Conservation (phyloP, 2,329 filamentous ascomycete species). For the Aspergillus ruber region DNA sequence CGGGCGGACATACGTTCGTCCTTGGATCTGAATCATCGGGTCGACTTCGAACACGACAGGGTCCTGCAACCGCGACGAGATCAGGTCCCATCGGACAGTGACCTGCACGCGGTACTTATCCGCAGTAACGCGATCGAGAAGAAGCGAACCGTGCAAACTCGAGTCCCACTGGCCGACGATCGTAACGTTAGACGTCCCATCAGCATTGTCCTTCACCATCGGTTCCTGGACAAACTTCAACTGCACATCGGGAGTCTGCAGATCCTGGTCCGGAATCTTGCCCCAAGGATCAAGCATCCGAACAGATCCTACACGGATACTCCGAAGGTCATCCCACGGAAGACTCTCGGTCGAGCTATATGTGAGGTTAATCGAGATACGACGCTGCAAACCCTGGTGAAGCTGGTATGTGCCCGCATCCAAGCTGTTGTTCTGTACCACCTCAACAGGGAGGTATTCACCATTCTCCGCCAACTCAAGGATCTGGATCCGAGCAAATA, state of each 20-base stretch:
- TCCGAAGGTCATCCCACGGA: conserved; percentile 78
- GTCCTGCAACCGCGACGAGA: conserved; percentile 74
- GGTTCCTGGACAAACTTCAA: conserved; percentile 74
- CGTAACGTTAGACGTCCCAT: conserved; percentile 81
- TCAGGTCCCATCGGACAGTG: conserved; percentile 77
- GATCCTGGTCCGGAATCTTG: conserved; percentile 72
- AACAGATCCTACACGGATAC: conserved; percentile 71
- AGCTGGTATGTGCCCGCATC: conserved; percentile 91
- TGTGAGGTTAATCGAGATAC: conserved; percentile 79
- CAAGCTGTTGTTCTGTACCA: conserved; percentile 74
- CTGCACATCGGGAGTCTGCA: conserved; percentile 64
- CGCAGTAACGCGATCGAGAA: conserved; percentile 88
- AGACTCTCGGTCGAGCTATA: conserved; percentile 84
- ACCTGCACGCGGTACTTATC: conserved; percentile 90
- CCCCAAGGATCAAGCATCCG: conserved; percentile 78
- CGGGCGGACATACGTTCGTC: conserved; percentile 76
- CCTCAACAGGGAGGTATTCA: conserved; percentile 86
- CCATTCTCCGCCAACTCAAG: conserved; percentile 88
- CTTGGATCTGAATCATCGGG: conserved; percentile 74
- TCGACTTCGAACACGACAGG: conserved; percentile 83
- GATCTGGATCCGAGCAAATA: conserved; percentile 81
- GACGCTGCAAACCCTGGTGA: conserved; percentile 86
- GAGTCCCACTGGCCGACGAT: conserved; percentile 96
- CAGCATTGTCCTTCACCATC: conserved; percentile 73
- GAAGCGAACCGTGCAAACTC: conserved; percentile 80